These are phyloP conservation scores for Fusarium avenaceum DNA, from an alignment of 2,329 filamentous ascomycete species.

Conservation along the genomic window DNA sequence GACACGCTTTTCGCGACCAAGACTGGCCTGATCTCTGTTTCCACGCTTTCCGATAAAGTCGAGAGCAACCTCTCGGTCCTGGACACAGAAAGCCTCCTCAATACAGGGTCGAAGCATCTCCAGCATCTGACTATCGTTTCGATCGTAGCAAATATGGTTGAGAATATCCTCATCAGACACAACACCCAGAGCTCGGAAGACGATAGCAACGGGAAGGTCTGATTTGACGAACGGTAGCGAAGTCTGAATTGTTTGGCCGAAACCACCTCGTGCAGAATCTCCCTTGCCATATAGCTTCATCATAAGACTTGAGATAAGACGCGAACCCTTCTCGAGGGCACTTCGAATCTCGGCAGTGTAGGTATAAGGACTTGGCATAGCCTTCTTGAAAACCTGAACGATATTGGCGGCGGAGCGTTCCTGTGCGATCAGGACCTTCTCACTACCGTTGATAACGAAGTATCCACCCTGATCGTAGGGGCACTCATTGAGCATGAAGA, in stretches of 20 bases:
- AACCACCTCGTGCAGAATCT: conserved; percentile 79
- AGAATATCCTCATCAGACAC: conserved; percentile 98
- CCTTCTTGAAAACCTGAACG: conserved; percentile 99
- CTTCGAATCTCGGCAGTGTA: conserved; percentile 97
- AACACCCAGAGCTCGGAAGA: conserved; percentile 94
- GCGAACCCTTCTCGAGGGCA: conserved; percentile 94
- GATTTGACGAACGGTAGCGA: conserved; percentile 94
- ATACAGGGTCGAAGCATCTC: conserved; percentile 98
- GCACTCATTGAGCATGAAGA: conserved; percentile 95
- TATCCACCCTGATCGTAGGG: conserved; percentile 99
- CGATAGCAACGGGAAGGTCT: conserved; percentile 93
- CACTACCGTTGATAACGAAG: conserved; percentile 98
- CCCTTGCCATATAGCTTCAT: conserved; percentile 92
- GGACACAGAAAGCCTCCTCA: conserved; percentile 95
- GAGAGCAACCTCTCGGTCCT: conserved; percentile 92
- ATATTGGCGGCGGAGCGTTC: conserved; percentile 98
- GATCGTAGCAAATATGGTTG: conserved; percentile 97
- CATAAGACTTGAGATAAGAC: conserved; percentile 91
- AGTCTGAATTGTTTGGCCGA: conserved; percentile 89
- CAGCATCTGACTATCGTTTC: conserved; percentile 95
- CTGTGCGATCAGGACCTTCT: conserved; percentile 98
- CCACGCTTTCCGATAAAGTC: conserved; percentile 97
- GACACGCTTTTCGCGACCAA: conserved; percentile 87
- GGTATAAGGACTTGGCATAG: conserved; percentile 88
- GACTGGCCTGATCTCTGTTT: conserved; percentile 69